Evolutionary conservation across 768 basidiomycete genomes (phyloP).

Genomic region (Multifurca ochricompacta): DNA sequence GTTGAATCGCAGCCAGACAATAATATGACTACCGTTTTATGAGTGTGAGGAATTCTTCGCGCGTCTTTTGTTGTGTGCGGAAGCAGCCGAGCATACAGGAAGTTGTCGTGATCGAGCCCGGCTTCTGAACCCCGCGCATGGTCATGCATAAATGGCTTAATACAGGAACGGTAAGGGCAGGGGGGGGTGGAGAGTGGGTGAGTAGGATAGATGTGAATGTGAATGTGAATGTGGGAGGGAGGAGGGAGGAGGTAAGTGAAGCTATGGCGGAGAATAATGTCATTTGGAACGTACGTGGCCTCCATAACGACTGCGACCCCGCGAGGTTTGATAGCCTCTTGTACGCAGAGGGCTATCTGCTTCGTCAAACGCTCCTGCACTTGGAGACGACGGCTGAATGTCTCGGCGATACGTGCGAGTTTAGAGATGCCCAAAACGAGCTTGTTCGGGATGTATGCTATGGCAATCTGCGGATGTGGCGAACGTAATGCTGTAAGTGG

Average conservation of each 20-base stretch:
- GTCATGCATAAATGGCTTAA: slow-evolving; percentile 96
- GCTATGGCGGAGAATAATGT: slow-evolving; percentile 1
- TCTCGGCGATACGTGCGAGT: slow-evolving; percentile 19
- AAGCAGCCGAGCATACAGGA: slow-evolving; percentile 99
- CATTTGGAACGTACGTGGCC: slow-evolving; percentile 64
- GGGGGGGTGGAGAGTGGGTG: not conserved
- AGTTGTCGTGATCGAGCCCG: slow-evolving; percentile 89
- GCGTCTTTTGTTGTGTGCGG: slow-evolving; percentile 96
- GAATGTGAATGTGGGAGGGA: slow-evolving; percentile 13
- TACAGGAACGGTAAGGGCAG: not conserved
- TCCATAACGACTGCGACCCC: slow-evolving; percentile 99
- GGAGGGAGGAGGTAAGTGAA: slow-evolving; percentile 10
- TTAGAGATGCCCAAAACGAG: slow-evolving; percentile 19
- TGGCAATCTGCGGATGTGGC: slow-evolving; percentile 65
- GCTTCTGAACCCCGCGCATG: slow-evolving; percentile 99
- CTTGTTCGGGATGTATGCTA: slow-evolving; percentile 39
- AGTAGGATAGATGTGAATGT: too few species aligned
- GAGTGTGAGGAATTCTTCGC: slow-evolving; percentile 91
- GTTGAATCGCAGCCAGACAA: slow-evolving; percentile 34
- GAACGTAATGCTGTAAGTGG: slow-evolving; percentile 10
- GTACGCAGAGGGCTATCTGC: slow-evolving; percentile 96
- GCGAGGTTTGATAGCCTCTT: slow-evolving; percentile 95
- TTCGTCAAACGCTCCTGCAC: slow-evolving; percentile 97
- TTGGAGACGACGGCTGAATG: slow-evolving; percentile 80
- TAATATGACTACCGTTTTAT: slow-evolving; percentile 43